These are phyloP conservation scores for Apiotrichum gamsii DNA, from an alignment of 1,284 basidiomycete genomes.

Conservation along the genomic window DNA sequence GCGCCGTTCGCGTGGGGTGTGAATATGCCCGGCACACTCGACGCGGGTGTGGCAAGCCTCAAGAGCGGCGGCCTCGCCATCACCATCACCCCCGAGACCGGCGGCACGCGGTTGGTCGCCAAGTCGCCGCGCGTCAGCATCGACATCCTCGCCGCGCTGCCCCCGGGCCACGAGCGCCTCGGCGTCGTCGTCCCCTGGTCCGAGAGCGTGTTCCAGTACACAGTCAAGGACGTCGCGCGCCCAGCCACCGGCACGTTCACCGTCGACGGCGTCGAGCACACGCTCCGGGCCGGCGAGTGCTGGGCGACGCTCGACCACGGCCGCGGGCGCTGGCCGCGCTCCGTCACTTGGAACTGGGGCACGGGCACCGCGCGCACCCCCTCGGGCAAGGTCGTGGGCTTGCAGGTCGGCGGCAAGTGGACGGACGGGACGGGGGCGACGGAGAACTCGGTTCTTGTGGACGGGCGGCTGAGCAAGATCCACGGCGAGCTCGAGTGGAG, in stretches of 20 bases:
- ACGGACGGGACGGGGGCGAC: conserved; percentile 14
- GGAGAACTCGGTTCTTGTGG: conserved; percentile 11
- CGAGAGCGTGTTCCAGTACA: conserved; percentile 14
- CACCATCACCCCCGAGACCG: conserved; percentile 4
- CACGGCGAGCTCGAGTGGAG: conserved; percentile 6
- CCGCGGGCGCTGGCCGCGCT: conserved; percentile 9
- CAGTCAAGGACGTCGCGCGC: conserved; percentile 13
- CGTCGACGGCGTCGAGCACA: not conserved
- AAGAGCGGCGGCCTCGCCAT: not conserved
- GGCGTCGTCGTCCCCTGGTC: conserved; percentile 16
- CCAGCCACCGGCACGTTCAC: conserved; percentile 6
- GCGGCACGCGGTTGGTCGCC: conserved; percentile 11
- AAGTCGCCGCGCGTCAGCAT: not conserved
- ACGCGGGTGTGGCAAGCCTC: conserved; percentile 2
- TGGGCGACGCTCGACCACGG: conserved; percentile 18
- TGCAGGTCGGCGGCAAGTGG: conserved; percentile 15
- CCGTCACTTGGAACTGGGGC: conserved; percentile 15
- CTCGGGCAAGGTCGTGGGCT: conserved; percentile 7
- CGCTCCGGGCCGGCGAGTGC: not conserved
- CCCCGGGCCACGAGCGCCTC: conserved; percentile 9
- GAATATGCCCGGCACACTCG: conserved; percentile 1
- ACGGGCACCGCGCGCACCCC: conserved; percentile 1
- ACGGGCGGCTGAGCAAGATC: conserved; percentile 10
- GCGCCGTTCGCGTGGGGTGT: not conserved
- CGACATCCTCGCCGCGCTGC: conserved; percentile 8